A percentile compares a stretch with the other conserved stretches of the same genome.
phyloP scores from a whole-genome alignment of 2,329 filamentous ascomycete species.

The Arthrobotrys iridis region DNA sequence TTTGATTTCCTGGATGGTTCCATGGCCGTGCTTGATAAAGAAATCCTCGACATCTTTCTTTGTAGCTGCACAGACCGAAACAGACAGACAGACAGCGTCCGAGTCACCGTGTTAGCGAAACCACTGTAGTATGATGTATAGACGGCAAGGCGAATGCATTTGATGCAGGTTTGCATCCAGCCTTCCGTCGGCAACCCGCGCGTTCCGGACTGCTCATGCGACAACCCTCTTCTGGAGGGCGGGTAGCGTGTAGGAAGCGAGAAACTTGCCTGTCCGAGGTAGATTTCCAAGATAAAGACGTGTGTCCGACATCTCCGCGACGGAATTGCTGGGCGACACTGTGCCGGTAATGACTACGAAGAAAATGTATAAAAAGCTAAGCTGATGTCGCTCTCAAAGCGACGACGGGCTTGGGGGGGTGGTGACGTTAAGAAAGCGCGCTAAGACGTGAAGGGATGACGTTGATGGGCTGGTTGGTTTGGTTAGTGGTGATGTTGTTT shows the following conservation, averaged over 20 bases:
- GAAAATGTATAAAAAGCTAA: neutral
- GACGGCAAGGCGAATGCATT: neutral
- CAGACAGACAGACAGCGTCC: constrained; percentile 57
- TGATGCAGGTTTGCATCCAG: neutral
- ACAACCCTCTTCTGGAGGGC: constrained; percentile 21
- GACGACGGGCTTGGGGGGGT: constrained; percentile 16
- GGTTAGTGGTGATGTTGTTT: constrained; percentile 17
- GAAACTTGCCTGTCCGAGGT: constrained; percentile 71
- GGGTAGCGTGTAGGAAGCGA: constrained; percentile 70
- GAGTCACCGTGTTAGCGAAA: constrained; percentile 64
- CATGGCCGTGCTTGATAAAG: constrained; percentile 93
- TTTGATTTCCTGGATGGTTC: constrained; percentile 98
- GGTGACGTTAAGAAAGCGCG: constrained; percentile 11
- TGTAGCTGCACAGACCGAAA: constrained; percentile 72
- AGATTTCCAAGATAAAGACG: constrained; percentile 98
- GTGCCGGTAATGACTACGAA: constrained; percentile 7
- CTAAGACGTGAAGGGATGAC: constrained; percentile 21
- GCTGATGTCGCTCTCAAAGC: constrained; percentile 39
- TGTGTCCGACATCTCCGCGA: constrained; percentile 72
- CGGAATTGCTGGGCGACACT: constrained; percentile 8
- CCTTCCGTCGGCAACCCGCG: neutral
- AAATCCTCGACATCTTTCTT: constrained; percentile 96
- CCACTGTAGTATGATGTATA: constrained; percentile 6
- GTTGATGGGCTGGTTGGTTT: constrained; percentile 7
- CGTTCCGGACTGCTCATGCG: constrained; percentile 41